Evolutionary conservation across 495 filamentous ascomycete genomes (phyloP), one percentile per base, ranked within the genome.

Genomic region (Evernia prunastri): DNA sequence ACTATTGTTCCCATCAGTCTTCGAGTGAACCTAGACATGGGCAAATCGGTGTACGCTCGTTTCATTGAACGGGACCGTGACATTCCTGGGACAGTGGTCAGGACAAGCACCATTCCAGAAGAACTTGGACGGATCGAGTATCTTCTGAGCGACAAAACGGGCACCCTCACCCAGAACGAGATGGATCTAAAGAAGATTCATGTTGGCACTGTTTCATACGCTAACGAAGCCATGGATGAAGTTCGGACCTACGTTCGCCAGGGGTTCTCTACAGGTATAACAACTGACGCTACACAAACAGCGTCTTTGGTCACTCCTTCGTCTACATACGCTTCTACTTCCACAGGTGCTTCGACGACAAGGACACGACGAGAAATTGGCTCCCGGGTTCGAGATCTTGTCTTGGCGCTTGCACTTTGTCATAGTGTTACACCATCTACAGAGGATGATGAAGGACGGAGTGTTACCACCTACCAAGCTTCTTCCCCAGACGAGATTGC

Each of bases 181-280:
- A 97, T 97, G 93, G 94, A 96, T 74, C 83, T 99, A 81, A 96
- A 92, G 71, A 99, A 97, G 75, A 92, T 97, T 35, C 95, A 97
- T 69, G 91, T 99, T 64, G 95, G 95, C 1, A 97, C 94, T 27
- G 95, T 97, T 4, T 96, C 92, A 0, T 99, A 97, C 70, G 95
- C 92, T 29, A 94, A 93, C 67, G 95, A 99, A 73, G 92, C 94
- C 4, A 97, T 97, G 95, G 94, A 97, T 64, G 95, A 97, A 72
- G 95, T 99, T 13, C 75, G 84, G 42, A 86, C 89, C 0, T 96
- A 94, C 69, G 82, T 97, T 54, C 84, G 80, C 65, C 92, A 96
- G 71, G 89, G 84, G 35, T 95, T 97, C 71, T 80, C 85, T 9
- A 73, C 79, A 40, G 74, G 80, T 18, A 40, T 73, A 58, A 66